phyloP scores from a whole-genome alignment of 2,329 filamentous ascomycete genomes.

The Beauveria rudraprayagi region DNA sequence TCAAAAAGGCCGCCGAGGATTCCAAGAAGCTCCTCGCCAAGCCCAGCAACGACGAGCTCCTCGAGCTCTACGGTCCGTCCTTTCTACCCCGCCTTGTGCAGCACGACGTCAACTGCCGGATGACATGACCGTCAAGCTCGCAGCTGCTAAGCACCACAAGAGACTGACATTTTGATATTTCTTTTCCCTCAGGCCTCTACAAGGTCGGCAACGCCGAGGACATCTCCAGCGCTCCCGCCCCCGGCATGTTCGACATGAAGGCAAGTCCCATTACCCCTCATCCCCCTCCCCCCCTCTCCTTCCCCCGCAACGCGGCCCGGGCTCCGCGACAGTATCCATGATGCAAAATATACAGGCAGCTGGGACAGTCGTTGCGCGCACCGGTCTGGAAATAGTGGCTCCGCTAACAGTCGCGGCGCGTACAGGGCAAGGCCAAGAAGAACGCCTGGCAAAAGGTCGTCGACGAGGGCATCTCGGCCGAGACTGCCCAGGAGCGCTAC shows the following conservation, averaged over 20 bases:
- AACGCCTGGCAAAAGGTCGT: conserved; percentile 65
- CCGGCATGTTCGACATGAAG: conserved; percentile 65
- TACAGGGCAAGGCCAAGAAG: conserved; percentile 72
- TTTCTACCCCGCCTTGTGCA: not conserved
- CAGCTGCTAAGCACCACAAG: not conserved
- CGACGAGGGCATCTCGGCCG: conserved; percentile 52
- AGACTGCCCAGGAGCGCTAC: conserved; percentile 70
- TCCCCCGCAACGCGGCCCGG: not conserved
- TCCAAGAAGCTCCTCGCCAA: conserved; percentile 60
- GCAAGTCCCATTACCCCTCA: conserved; percentile 26
- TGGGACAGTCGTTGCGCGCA: not conserved
- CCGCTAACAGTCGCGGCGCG: not conserved
- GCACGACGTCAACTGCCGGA: not conserved
- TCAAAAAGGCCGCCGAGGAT: conserved; percentile 51
- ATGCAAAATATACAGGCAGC: not conserved
- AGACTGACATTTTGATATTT: not conserved
- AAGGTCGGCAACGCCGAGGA: conserved; percentile 52
- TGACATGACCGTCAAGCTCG: too few relatives aligned
- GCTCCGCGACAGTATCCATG: not conserved
- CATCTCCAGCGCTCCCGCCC: conserved; percentile 45
- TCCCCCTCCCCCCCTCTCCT: too few relatives aligned
- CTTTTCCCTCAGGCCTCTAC: conserved; percentile 43
- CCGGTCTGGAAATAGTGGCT: not conserved
- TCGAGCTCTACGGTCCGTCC: conserved; percentile 51
- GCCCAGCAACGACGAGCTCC: conserved; percentile 56